A percentile compares a stretch with the other conserved stretches of the same genome.
Conservation (phyloP, 768 basidiomycete species). For the Suillus paluster region DNA sequence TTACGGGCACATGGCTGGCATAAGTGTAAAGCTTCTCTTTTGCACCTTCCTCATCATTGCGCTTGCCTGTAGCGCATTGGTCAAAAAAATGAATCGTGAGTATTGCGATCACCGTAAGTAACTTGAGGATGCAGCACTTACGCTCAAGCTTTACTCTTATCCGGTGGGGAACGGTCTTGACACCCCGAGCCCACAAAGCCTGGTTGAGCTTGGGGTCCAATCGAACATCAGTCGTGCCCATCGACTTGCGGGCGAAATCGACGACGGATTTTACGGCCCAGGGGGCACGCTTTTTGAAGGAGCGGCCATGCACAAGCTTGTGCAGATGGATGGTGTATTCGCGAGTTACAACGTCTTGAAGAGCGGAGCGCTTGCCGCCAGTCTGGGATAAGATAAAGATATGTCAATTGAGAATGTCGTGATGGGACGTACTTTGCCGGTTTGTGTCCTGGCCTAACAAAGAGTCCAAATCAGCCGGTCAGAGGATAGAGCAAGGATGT, state of each 20-base stretch:
- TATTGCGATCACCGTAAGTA: not conserved
- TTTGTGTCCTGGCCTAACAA: slow-evolving; percentile 46
- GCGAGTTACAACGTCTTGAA: slow-evolving; percentile 96
- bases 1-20: slow-evolving; percentile 79
- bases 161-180: slow-evolving; percentile 93
- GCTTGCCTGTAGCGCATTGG: slow-evolving; percentile 72
- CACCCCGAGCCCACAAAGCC: slow-evolving; percentile 90
- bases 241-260: slow-evolving; percentile 89
- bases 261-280: slow-evolving; percentile 95
- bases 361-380: slow-evolving; percentile 92
- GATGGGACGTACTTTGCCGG: slow-evolving; percentile 38
- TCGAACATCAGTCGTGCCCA: slow-evolving; percentile 95
- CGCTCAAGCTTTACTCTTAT: slow-evolving; percentile 94
- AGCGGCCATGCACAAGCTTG: slow-evolving; percentile 90
- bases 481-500: slow-evolving; percentile 1
- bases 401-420: slow-evolving; percentile 5
- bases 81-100: slow-evolving; percentile 9
- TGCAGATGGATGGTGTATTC: slow-evolving; percentile 99
- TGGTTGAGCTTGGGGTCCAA: slow-evolving; percentile 97
- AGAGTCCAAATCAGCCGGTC: slow-evolving; percentile 14
- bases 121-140: slow-evolving; percentile 44
- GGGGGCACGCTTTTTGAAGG: slow-evolving; percentile 98
- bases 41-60: slow-evolving; percentile 98
- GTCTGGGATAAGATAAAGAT: slow-evolving; percentile 42
- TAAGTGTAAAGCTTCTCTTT: slow-evolving; percentile 98